Evolutionary conservation across 148 eudicot species (phyloP), one percentile per base, ranked within the genome.

Genomic region (Silene latifolia): DNA sequence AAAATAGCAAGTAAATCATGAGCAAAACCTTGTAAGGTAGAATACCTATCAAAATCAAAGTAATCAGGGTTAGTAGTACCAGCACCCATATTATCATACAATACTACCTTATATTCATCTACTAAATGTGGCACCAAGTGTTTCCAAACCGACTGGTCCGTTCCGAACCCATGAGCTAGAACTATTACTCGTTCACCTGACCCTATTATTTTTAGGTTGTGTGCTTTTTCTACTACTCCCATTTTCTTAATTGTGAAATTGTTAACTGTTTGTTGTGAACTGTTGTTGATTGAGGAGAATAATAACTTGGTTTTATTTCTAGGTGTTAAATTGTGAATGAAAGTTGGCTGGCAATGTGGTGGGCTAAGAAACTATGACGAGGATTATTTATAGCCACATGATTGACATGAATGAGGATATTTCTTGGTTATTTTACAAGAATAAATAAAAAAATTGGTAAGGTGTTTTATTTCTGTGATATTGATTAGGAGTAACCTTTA

Each of bases 131-230:
- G 97, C 0, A 94, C 87, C 2, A 92, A 74, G 74, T 91, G 92
- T 72, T 86, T 91, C 98, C 97, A 94, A 12, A 90, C 89, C 13
- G 93, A 94, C 68, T 94, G 97, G 80, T 94, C 98, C 1, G 96
- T 86, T 3, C 96, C 98, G 67, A 94, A 94, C 11, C 98, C 97
- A 61, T 94, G 98, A 3, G 82, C 93, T 23, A 94, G 77, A 3
- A 94, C 89, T 17, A 92, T 71, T 4, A 86, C 83, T 66, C 77
- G 78, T 5, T 64, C 67, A 0, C 90, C 90, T 1, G 76, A 60
- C 0, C 98, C 98, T 10, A 94, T 1, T 0, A 91, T 57, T 74
- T 86, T 86, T 5, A 89, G 92, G 80, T 94, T 93, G 79, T 93
- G 97, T 0, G 97, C 98, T 82, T 87, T 93, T 73, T 91, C 93